Evolutionary conservation across 1,139 yeast genomes (phyloP).

Genomic region (Taphrina confusa): DNA sequence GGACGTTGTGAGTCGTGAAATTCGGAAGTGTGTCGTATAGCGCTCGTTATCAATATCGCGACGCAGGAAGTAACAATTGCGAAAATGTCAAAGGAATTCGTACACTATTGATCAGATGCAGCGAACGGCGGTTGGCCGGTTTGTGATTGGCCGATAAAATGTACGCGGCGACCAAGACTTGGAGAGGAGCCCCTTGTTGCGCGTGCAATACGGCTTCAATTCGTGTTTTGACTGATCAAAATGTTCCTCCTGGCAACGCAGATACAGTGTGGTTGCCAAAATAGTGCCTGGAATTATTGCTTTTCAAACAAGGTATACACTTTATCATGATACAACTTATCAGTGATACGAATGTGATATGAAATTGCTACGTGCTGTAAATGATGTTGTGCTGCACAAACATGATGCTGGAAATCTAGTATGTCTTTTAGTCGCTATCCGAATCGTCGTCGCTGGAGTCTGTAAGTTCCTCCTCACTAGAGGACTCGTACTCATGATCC

Average conservation of each 20-base stretch:
- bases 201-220: neutral
- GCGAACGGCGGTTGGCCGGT: neutral
- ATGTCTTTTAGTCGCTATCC: slow-evolving; percentile 8
- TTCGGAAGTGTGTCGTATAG: slow-evolving; percentile 15
- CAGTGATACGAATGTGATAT: too few relatives aligned
- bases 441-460: slow-evolving; percentile 30
- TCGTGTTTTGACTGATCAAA: slow-evolving; percentile 4
- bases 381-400: too few relatives aligned
- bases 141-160: neutral
- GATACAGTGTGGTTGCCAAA: slow-evolving; percentile 1
- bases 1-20: neutral
- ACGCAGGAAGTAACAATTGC: neutral
- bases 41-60: slow-evolving; percentile 18
- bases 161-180: neutral
- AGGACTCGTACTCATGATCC: slow-evolving; percentile 22
- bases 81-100: slow-evolving; percentile 9
- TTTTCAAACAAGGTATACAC: too few relatives aligned
- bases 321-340: too few relatives aligned
- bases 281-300: too few relatives aligned
- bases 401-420: too few relatives aligned
- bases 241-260: neutral
- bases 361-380: too few relatives aligned
- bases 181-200: neutral
- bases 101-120: neutral
- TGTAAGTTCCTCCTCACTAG: slow-evolving; percentile 27